A percentile compares a stretch with the other conserved stretches of the same genome.
phyloP scores from a whole-genome alignment of 257 asterid genomes.

The Solanum piurae region DNA sequence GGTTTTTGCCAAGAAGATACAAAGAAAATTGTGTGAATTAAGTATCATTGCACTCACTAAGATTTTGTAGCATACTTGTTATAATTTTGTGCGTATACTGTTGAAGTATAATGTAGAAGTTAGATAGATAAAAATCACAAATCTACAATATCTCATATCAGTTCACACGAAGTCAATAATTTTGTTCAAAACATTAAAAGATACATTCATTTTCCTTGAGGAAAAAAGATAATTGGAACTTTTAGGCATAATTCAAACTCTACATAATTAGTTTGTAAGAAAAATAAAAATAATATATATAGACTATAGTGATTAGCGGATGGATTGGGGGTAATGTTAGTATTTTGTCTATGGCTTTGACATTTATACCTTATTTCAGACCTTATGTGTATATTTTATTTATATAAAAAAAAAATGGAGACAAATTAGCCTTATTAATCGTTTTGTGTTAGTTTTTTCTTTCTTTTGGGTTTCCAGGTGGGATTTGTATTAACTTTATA shows the following conservation, averaged over 20 bases:
- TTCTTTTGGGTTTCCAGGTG: neutral
- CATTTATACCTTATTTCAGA: neutral
- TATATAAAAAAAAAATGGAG: neutral
- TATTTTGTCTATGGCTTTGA: neutral
- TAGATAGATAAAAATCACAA: neutral
- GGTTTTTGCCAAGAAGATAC: neutral
- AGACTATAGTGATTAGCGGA: neutral
- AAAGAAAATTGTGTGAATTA: neutral
- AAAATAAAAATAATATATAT: neutral
- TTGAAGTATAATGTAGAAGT: neutral
- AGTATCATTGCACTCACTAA: neutral
- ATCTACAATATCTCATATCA: neutral
- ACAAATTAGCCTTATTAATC: neutral
- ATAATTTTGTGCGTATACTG: neutral
- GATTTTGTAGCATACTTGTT: neutral
- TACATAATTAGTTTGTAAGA: neutral
- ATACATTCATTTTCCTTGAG: neutral
- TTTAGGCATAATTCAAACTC: neutral
- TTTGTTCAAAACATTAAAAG: neutral
- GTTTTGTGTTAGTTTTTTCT: neutral
- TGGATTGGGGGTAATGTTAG: neutral
- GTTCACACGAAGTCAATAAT: fast-evolving
- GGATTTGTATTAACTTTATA: neutral
- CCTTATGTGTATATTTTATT: neutral
- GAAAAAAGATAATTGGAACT: neutral